Percentiles rank a stretch among this genome's conserved stretches.
These are phyloP conservation scores for Lathyrus tuberosus DNA, from an alignment of 306 rosid genomes.

Conservation along the genomic window DNA sequence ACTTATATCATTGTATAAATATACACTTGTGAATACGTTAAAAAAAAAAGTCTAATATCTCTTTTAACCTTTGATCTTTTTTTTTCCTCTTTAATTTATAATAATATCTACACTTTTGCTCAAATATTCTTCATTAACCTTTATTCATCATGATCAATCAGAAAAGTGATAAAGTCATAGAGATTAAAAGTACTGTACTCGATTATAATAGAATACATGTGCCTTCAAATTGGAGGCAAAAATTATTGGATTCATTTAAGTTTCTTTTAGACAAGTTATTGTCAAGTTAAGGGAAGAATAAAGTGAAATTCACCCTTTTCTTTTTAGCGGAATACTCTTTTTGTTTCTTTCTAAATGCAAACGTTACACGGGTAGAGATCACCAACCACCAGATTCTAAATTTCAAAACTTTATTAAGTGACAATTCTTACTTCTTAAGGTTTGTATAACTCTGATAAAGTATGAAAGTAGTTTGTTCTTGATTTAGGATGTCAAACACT, in stretches of 20 bases:
- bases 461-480: neutral
- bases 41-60: too few relatives aligned
- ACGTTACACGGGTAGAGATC: slow-evolving; percentile 28
- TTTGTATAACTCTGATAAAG: too few relatives aligned
- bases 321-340: slow-evolving; percentile 36
- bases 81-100: too few relatives aligned
- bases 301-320: slow-evolving; percentile 42
- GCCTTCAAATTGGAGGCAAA: slow-evolving; percentile 32
- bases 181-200: slow-evolving; percentile 37
- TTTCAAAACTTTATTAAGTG: slow-evolving; percentile 24
- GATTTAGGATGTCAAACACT: neutral
- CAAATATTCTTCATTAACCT: slow-evolving; percentile 13
- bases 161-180: slow-evolving; percentile 35
- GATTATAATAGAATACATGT: slow-evolving; percentile 10
- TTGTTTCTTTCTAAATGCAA: slow-evolving; percentile 35
- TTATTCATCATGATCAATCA: slow-evolving; percentile 22
- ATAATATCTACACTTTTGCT: too few relatives aligned
- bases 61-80: too few relatives aligned
- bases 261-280: slow-evolving; percentile 19
- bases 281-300: slow-evolving; percentile 52
- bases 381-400: slow-evolving; percentile 36
- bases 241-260: slow-evolving; percentile 20
- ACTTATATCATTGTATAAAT: too few relatives aligned
- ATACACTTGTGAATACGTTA: too few relatives aligned
- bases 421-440: slow-evolving; percentile 42